These are phyloP conservation scores for Solanum chilense DNA, from an alignment of 257 asterid genomes.

Conservation along the genomic window DNA sequence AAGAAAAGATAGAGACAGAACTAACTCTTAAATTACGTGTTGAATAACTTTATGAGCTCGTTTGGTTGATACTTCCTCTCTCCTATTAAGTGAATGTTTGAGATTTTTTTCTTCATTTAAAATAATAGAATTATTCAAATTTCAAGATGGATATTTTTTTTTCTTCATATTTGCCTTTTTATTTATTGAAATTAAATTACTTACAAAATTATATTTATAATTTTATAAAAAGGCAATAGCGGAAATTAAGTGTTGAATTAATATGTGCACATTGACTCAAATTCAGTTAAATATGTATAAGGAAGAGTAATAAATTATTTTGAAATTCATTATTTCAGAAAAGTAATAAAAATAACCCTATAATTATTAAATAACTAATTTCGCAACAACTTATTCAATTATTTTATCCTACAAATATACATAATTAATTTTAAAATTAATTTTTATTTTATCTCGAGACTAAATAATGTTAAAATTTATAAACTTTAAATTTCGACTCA, in stretches of 20 bases:
- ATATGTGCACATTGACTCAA: too few species aligned
- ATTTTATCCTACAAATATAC: neutral
- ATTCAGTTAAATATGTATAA: too few species aligned
- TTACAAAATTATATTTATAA: too few species aligned
- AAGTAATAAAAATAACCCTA: neutral
- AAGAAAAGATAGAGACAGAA: neutral
- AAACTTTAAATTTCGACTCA: neutral
- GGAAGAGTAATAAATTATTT: neutral
- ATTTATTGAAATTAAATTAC: too few species aligned
- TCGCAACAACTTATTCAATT: accelerated
- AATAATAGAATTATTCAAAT: too few species aligned
- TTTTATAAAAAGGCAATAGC: too few species aligned
- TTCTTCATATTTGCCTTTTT: accelerated
- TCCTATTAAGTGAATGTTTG: neutral
- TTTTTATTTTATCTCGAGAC: accelerated
- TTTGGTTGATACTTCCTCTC: too few species aligned
- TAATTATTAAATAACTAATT: neutral
- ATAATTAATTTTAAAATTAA: neutral
- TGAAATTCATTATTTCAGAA: neutral
- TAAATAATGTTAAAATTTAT: neutral
- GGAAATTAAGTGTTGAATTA: too few species aligned
- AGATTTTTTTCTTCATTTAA: too few species aligned
- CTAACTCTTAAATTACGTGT: neutral
- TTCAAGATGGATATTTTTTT: too few species aligned
- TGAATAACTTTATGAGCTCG: neutral